Conservation (phyloP, 2,329 filamentous ascomycete genomes). For the Sporothrix pallida region DNA sequence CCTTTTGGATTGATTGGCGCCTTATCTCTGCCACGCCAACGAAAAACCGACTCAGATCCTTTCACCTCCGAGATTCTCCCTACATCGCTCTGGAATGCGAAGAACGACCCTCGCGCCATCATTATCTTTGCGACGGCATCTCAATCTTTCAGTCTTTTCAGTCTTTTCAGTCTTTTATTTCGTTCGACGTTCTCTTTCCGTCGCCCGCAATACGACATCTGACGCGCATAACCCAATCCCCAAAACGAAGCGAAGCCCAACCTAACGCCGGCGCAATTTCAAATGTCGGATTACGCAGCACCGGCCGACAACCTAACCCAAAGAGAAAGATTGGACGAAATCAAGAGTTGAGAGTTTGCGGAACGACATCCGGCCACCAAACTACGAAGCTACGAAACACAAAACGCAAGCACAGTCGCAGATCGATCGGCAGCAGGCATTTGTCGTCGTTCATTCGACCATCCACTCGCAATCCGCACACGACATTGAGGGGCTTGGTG, state of each 20-base stretch:
- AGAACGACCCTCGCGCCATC: constrained; percentile 1
- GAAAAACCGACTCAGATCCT: not conserved
- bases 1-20: constrained; percentile 2
- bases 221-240: not conserved
- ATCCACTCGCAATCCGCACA: not conserved
- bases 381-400: too few relatives aligned
- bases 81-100: not conserved
- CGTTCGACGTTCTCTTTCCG: not conserved
- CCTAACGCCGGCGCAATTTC: constrained; percentile 1
- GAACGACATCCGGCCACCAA: too few relatives aligned
- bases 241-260: not conserved
- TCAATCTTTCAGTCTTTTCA: not conserved
- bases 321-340: constrained; percentile 2
- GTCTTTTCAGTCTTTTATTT: too few relatives aligned
- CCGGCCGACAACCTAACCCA: not conserved
- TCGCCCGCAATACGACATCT: not conserved
- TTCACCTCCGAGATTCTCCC: not conserved
- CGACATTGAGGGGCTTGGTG: not conserved
- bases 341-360: too few relatives aligned
- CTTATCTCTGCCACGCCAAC: constrained; percentile 20
- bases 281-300: constrained; percentile 1
- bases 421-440: constrained; percentile 10
- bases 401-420: constrained; percentile 9
- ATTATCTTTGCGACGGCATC: too few relatives aligned
- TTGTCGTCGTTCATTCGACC: not conserved